A percentile compares a stretch with the other conserved stretches of the same genome.
phyloP scores from a whole-genome alignment of 148 eudicot species.

The Amaranthus cruentus region DNA sequence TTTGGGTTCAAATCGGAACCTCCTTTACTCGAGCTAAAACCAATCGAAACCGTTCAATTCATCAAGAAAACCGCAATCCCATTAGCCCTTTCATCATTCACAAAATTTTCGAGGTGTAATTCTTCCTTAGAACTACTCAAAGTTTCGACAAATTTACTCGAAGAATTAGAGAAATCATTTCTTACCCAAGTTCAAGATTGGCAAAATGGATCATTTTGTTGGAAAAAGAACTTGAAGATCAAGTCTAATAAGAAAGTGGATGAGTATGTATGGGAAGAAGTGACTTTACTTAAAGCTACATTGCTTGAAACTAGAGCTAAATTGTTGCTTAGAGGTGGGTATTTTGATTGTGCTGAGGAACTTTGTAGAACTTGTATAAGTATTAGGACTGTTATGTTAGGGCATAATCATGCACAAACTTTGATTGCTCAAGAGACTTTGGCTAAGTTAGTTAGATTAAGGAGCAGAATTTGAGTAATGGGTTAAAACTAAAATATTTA shows the following conservation, averaged over 20 bases:
- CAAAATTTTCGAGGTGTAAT: constrained; percentile 69
- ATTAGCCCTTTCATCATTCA: constrained; percentile 60
- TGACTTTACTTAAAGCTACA: constrained; percentile 76
- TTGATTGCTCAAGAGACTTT: constrained; percentile 87
- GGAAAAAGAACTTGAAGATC: constrained; percentile 53
- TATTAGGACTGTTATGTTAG: constrained; percentile 88
- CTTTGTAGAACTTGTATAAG: constrained; percentile 81
- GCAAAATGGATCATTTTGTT: constrained; percentile 68
- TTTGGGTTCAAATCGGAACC: constrained; percentile 86
- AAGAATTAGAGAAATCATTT: constrained; percentile 81
- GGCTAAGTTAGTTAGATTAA: constrained; percentile 78
- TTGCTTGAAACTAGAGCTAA: constrained; percentile 77
- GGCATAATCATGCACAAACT: constrained; percentile 74
- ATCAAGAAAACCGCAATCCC: constrained; percentile 74
- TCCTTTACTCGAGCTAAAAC: constrained; percentile 61
- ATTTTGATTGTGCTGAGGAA: constrained; percentile 79
- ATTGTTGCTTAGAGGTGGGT: constrained; percentile 71
- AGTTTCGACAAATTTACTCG: constrained; percentile 75
- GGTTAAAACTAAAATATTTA: neutral
- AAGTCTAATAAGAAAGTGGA: constrained; percentile 51
- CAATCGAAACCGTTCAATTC: constrained; percentile 63
- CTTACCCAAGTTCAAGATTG: constrained; percentile 76
- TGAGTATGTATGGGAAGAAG: constrained; percentile 89
- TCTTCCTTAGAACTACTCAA: constrained; percentile 71
- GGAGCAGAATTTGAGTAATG: constrained; percentile 56